phyloP scores from a whole-genome alignment of 768 basidiomycete genomes.

The Mycena sanguinolenta region DNA sequence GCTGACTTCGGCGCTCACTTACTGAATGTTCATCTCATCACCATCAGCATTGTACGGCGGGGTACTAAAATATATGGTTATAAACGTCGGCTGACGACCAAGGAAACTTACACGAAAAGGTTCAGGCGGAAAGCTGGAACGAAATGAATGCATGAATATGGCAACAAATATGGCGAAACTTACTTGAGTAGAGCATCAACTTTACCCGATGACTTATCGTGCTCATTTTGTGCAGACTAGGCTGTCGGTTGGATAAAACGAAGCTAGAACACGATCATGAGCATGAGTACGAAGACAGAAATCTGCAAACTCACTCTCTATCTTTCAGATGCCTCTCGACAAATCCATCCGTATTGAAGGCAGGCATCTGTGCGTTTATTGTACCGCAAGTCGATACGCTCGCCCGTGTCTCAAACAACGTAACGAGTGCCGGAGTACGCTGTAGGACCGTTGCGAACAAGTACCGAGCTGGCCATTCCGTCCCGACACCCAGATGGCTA shows the following conservation, averaged over 20 bases:
- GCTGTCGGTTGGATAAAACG: conserved; percentile 98
- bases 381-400: conserved; percentile 96
- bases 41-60: conserved; percentile 99
- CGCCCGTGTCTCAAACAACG: conserved; percentile 96
- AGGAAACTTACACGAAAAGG: too few relatives aligned
- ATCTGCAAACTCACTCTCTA: conserved; percentile 84
- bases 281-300: conserved; percentile 6
- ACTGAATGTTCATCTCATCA: conserved; percentile 99
- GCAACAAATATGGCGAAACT: conserved; percentile 48
- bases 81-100: too few relatives aligned
- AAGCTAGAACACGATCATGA: conserved; percentile 61
- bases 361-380: conserved; percentile 96
- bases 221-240: conserved; percentile 99
- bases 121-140: conserved; percentile 94
- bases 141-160: conserved; percentile 20
- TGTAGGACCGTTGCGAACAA: conserved; percentile 73
- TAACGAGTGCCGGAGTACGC: conserved; percentile 97
- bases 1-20: conserved; percentile 51
- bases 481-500: too few relatives aligned
- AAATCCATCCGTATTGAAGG: conserved; percentile 98
- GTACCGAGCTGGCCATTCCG: too few relatives aligned
- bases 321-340: too few relatives aligned
- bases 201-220: conserved; percentile 99
- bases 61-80: too few relatives aligned
- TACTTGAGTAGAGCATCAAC: conserved; percentile 99